Base-by-base conservation (phyloP, 1,284 basidiomycete species). In the Xerocomus nothofagi region DNA sequence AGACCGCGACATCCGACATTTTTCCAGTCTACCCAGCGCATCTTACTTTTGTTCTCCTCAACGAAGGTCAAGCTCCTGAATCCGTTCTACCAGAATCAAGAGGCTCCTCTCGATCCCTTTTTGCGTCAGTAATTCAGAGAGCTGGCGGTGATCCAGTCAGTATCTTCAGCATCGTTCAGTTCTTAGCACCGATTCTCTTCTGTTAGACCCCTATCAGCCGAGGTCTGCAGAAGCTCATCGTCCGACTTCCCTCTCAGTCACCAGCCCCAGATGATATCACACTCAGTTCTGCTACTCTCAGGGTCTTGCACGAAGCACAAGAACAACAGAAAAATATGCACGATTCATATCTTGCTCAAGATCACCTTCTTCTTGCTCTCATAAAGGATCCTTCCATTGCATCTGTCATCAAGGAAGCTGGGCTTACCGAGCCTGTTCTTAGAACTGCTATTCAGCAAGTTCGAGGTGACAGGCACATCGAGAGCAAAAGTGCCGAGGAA, bases 311-410 rank as follows among this genome's bases (percentile, higher is more conserved):
- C 18, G 88, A 91, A 57, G 92, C 94, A 0, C 87, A 92, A 55
- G 78, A 75, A 17, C 72, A 91, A 9, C 88, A 91, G 64, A 93
- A 93, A 70, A 88, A 84, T 9, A 91, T 91, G 88, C 89, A 93
- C 66, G 96, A 98, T 69, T 85, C 88, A 6, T 98, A 88, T 70
- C 89, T 98, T 53, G 94, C 95, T 0, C 89, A 97, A 67, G 95
- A 98, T 59, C 88, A 91, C 63, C 70, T 92, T 26, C 68, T 91
- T 21, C 75, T 89, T 39, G 82, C 85, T 11, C 74, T 86, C 41
- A 72, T 83, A 41, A 73, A 90, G 57, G 90, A 94, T 55, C 51
- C 81, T 2, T 77, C 79, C 3, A 81, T 95, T 53, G 65, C 76
- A 9, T 66, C 75, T 29, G 67, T 91, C 8, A 71, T 96, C 57